Conservation (phyloP, 768 basidiomycete species). For the Suillus occidentalis region DNA sequence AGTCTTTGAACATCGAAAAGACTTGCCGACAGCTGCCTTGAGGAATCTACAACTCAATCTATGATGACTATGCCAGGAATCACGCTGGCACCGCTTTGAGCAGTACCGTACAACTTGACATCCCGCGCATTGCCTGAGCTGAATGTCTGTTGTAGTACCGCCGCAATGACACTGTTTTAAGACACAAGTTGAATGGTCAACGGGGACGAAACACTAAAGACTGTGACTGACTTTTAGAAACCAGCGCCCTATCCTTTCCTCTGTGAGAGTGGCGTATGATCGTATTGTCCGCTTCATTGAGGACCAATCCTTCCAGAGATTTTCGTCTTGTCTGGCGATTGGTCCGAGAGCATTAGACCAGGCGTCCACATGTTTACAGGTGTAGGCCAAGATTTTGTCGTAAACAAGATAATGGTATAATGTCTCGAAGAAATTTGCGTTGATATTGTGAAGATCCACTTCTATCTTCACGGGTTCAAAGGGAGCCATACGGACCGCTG, state of each 20-base stretch:
- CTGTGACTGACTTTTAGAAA: neutral
- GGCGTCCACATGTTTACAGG: neutral
- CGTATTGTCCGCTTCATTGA: neutral
- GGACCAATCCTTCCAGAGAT: neutral
- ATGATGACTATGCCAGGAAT: neutral
- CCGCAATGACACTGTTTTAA: neutral
- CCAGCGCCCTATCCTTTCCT: neutral
- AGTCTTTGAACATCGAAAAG: neutral
- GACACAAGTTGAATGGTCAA: neutral
- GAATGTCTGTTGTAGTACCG: neutral
- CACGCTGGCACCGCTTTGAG: conserved; percentile 1
- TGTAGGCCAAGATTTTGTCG: conserved; percentile 4
- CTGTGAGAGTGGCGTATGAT: neutral
- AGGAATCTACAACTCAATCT: neutral
- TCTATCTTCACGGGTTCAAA: neutral
- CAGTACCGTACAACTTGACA: conserved; percentile 1
- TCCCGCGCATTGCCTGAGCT: neutral
- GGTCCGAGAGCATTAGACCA: neutral
- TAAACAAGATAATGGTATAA: neutral
- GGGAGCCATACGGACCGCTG: neutral
- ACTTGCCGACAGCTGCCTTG: neutral
- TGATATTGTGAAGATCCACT: neutral
- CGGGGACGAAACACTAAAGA: too few species aligned
- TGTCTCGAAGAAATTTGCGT: neutral
- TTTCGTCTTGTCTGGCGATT: neutral